These are phyloP conservation scores for Alternaria tenuissima DNA, from an alignment of 2,329 filamentous ascomycete species.

Conservation along the genomic window DNA sequence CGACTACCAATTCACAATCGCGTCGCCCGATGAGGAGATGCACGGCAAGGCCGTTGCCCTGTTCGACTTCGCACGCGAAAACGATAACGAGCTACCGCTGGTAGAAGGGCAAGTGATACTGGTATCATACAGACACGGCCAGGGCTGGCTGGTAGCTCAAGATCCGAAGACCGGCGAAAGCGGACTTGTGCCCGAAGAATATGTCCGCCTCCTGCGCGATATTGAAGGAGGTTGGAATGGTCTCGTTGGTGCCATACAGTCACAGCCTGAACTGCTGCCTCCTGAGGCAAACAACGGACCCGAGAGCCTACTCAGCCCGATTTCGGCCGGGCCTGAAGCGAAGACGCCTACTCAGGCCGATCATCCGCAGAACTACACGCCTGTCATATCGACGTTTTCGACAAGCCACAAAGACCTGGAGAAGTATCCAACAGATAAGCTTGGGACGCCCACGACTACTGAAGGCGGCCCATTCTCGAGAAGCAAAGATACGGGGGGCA, in stretches of 20 bases:
- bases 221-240: constrained; percentile 83
- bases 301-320: constrained; percentile 44
- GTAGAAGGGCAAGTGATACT: constrained; percentile 96
- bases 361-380: constrained; percentile 48
- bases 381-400: constrained; percentile 61
- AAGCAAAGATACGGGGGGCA: constrained; percentile 30
- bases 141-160: constrained; percentile 97
- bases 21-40: constrained; percentile 95
- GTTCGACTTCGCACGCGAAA: constrained; percentile 94
- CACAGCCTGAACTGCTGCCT: constrained; percentile 15
- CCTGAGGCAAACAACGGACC: constrained; percentile 32
- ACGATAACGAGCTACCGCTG: constrained; percentile 93
- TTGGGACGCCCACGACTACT: constrained; percentile 47
- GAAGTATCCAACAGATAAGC: constrained; percentile 54
- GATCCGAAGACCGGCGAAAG: constrained; percentile 94
- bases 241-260: constrained; percentile 43
- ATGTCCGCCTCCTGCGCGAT: constrained; percentile 88
- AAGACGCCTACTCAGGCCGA: constrained; percentile 52
- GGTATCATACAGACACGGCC: constrained; percentile 93
- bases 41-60: constrained; percentile 95
- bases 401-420: constrained; percentile 61
- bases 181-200: constrained; percentile 94
- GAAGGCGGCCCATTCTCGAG: constrained; percentile 34
- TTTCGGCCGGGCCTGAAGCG: constrained; percentile 48
- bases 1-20: constrained; percentile 94